A percentile compares a stretch with the other conserved stretches of the same genome.
Evolutionary conservation across 495 filamentous ascomycete genomes (phyloP).

Genomic region (Hyphodiscus hymeniophilus): DNA sequence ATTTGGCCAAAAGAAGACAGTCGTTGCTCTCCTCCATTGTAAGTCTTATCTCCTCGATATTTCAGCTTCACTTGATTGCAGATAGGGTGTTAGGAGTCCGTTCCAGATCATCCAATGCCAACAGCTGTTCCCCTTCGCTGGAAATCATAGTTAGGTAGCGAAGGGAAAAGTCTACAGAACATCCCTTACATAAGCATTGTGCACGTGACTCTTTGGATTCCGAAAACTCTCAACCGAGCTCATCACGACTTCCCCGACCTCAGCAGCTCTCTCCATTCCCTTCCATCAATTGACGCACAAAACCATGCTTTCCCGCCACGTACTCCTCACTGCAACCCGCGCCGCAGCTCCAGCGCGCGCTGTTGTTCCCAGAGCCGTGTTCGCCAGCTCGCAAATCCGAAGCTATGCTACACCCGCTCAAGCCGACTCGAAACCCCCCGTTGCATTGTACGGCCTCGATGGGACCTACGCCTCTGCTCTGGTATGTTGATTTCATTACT

Average conservation of each 20-base stretch:
- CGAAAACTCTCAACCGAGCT: slow-evolving; percentile 1
- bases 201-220: too few species aligned
- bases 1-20: too few species aligned
- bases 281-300: slow-evolving; percentile 19
- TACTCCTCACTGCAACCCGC: slow-evolving; percentile 48
- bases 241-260: slow-evolving; percentile 11
- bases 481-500: slow-evolving; percentile 49
- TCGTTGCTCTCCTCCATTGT: too few species aligned
- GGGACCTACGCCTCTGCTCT: slow-evolving; percentile 97
- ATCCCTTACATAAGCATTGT: too few species aligned
- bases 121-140: too few species aligned
- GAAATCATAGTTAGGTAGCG: too few species aligned
- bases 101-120: too few species aligned
- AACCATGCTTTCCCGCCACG: slow-evolving; percentile 57
- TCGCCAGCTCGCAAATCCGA: slow-evolving; percentile 18
- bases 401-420: slow-evolving; percentile 61
- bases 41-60: too few species aligned
- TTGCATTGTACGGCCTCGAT: slow-evolving; percentile 90
- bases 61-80: too few species aligned
- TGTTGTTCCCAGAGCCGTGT: slow-evolving; percentile 10
- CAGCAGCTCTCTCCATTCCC: slow-evolving; percentile 25
- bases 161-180: too few species aligned
- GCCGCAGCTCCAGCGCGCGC: slow-evolving; percentile 40
- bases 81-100: too few species aligned
- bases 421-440: slow-evolving; percentile 68